Evolutionary conservation across 805 yeast genomes (phyloP), one percentile per base, ranked within the genome.

Genomic region (Lipomyces kockii): DNA sequence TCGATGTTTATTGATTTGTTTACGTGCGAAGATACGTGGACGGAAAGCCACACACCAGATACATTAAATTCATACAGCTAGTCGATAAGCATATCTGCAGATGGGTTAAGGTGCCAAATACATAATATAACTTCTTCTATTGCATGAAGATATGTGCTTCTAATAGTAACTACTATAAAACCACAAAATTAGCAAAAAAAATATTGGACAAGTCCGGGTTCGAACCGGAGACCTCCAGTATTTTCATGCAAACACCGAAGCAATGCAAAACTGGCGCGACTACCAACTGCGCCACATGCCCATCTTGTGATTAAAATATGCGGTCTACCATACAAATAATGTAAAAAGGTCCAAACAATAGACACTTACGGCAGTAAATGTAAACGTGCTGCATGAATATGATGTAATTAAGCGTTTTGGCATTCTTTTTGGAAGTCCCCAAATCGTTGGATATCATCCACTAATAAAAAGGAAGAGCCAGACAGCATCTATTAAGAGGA

Each of bases 201-300:
- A 57, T n/a, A 32, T 29, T 71, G 74, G 74, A 71, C 74, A 71
- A 71, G 74, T 71, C 72, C 72, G 74, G 74, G 74, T 70, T 71
- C 68, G 74, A 71, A 71, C 74, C 74, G 74, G 73, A 71, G 74
- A 70, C 74, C 74, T 71, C 73, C 70, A 71, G 71, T 67, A 64
- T 17, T 9, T 64, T 35, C 34, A 56, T 1, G 20, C 39, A 35
- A n/a, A 65, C 34, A 32, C 7, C 49, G 52, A n/a, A 54, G 25
- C 22, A 22, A 61, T 71, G 73, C 73, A 71, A 71, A 71, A 69
- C 72, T 71, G 71, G 72, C 73, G 73, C 73, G 73, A 69, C 73
- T 71, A 71, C 73, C 73, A 70, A 71, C 73, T 71, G 73, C 73
- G 73, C 73, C 73, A 71, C 73, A 71, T 71, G 73, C 73, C 73